Base-by-base conservation (phyloP, 352 stramenopile genomes). In the Globisporangium cystogenes region DNA sequence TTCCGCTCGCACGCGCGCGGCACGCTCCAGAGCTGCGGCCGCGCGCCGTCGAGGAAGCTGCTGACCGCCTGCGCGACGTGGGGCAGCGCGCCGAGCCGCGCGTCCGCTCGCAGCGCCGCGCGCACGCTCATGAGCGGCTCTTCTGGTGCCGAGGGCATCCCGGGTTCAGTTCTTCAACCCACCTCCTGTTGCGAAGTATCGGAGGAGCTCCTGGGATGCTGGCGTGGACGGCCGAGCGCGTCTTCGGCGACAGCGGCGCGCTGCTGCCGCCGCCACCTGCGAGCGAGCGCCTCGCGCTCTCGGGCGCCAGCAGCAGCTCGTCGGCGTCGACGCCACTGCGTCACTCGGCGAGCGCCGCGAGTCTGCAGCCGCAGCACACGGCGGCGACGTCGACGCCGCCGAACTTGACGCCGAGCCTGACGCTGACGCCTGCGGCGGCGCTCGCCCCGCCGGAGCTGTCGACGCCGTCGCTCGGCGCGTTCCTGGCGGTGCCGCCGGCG, bases 401-500 rank as follows among this genome's bases (percentile, higher is more conserved):
- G 23, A 10, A 24, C 24, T 7, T 7, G 23, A 24, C 43, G 16
- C 23, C 23, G 14, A 49, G 26, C 16, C 44, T 26, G 33, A 39
- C 33, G 7, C 24, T 20, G 44, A 50, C 44, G 26, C 44, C 23
- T 2, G 29, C 44, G 8, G 16, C 44, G 20, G 2, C n/a, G 11
- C 24, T 26, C 14, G 33, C 26, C 2, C 44, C 27, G 16, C 44
- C 39, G 12, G 44, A 50, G 16, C 44, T 50, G 4, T 44, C 18
- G n/a, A 21, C 35, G 15, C 31, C 53, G 46, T 51, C 24, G 10
- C 55, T 60, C 16, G 57, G 61, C 27, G 53, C 39, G 24, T 56
- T 50, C 43, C 37, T 78, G 33, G 49, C 48, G 16, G 56, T 75
- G 21, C 62, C 62, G 1, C 56, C 40, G 12, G 55, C 46, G 16